Evolutionary conservation across 2,329 filamentous ascomycete genomes (phyloP).

Genomic region (Phaeosphaeria sp.): DNA sequence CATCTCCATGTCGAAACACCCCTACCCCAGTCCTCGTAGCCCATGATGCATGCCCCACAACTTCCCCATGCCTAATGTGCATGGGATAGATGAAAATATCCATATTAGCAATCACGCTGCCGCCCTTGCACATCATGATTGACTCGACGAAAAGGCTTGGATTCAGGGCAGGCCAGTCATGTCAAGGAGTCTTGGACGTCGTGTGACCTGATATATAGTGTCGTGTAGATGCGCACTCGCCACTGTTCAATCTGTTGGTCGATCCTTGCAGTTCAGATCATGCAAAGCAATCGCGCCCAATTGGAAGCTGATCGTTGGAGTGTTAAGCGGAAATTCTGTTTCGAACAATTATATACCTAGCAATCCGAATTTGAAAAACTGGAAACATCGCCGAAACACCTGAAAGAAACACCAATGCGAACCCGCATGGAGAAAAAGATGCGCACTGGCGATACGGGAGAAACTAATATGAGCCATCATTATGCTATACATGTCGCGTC

Average conservation of each 20-base stretch:
- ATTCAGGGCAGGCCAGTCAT: not conserved
- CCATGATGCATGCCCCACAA: not conserved
- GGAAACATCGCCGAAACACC: not conserved
- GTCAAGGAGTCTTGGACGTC: not conserved
- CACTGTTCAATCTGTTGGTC: not conserved
- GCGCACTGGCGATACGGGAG: not conserved
- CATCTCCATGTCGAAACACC: not conserved
- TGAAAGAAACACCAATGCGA: not conserved
- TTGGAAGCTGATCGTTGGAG: too few species aligned
- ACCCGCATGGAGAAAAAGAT: not conserved
- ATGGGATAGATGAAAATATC: slow-evolving; percentile 7
- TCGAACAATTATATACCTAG: not conserved
- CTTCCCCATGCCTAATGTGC: not conserved
- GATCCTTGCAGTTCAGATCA: not conserved
- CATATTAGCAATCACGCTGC: slow-evolving; percentile 5
- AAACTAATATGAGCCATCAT: not conserved
- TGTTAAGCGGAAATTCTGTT: not conserved
- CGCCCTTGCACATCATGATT: not conserved
- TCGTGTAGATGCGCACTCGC: not conserved
- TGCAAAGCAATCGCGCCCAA: too few species aligned
- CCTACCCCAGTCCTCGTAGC: not conserved
- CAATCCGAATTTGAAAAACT: not conserved
- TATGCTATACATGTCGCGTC: slow-evolving; percentile 5
- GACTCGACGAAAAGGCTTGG: not conserved
- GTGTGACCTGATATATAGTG: slow-evolving; percentile 1